Evolutionary conservation across 805 yeast species (phyloP).

Genomic region (Clavispora carvajalis): DNA sequence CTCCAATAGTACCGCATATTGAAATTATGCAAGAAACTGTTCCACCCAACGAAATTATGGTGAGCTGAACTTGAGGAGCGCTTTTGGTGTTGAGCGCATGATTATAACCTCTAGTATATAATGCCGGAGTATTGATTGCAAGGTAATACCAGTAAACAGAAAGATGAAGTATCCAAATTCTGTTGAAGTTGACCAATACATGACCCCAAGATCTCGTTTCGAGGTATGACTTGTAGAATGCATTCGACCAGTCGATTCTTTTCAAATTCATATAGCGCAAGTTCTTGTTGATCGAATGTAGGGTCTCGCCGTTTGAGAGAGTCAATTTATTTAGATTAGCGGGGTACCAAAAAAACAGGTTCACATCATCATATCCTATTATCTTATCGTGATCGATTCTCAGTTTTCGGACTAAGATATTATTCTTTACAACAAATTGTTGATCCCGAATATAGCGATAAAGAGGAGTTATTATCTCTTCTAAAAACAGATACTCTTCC

Average conservation of each 20-base stretch:
- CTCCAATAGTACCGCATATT: conserved; percentile 21
- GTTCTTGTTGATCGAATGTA: conserved; percentile 24
- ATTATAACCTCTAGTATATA: conserved; percentile 40
- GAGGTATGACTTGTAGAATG: conserved; percentile 41
- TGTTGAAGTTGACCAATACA: conserved; percentile 42
- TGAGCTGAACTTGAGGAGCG: conserved; percentile 37
- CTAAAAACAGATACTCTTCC: conserved; percentile 25
- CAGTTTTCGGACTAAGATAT: conserved; percentile 48
- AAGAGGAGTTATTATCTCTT: conserved; percentile 41
- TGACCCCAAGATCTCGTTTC: conserved; percentile 50
- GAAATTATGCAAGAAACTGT: conserved; percentile 32
- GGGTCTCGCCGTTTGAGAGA: conserved; percentile 26
- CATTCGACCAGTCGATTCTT: conserved; percentile 35
- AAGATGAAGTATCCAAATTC: conserved; percentile 51
- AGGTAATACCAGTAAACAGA: conserved; percentile 49
- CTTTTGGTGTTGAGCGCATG: conserved; percentile 41
- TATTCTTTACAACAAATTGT: conserved; percentile 53
- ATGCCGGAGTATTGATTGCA: conserved; percentile 44
- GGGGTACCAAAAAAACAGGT: conserved; percentile 47
- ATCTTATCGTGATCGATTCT: conserved; percentile 65
- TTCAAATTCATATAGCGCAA: conserved; percentile 28
- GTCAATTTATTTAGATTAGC: conserved; percentile 29
- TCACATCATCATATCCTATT: conserved; percentile 53
- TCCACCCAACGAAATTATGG: conserved; percentile 44
- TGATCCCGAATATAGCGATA: conserved; percentile 63